These are phyloP conservation scores for Candida vaughaniae DNA, from an alignment of 805 yeast species.

Conservation along the genomic window DNA sequence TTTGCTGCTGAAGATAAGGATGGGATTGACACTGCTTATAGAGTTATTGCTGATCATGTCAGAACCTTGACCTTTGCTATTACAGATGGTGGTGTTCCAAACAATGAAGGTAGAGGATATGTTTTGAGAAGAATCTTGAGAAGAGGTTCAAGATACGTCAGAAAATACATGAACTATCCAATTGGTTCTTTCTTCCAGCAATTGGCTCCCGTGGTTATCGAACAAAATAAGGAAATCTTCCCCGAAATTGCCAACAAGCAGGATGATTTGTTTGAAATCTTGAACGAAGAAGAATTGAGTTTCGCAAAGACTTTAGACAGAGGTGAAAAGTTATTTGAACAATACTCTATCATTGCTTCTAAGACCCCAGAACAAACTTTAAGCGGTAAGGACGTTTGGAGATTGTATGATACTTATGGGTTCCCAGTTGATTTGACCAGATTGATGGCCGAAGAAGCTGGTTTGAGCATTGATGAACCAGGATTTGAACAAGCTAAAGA, in stretches of 20 bases:
- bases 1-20: conserved; percentile 91
- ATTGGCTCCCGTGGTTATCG: conserved; percentile 89
- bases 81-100: conserved; percentile 99
- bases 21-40: conserved; percentile 96
- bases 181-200: conserved; percentile 92
- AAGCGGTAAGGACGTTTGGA: conserved; percentile 96
- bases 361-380: conserved; percentile 72
- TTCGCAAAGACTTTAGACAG: conserved; percentile 95
- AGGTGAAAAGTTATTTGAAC: conserved; percentile 95
- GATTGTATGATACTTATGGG: conserved; percentile 97
- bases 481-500: conserved; percentile 90
- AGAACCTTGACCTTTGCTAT: conserved; percentile 95
- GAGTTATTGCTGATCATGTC: conserved; percentile 98
- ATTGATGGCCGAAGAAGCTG: conserved; percentile 98
- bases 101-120: conserved; percentile 98
- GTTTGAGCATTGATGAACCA: conserved; percentile 84
- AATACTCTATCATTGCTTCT: conserved; percentile 82
- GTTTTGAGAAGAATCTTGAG: conserved; percentile 95
- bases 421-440: conserved; percentile 98
- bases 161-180: conserved; percentile 94
- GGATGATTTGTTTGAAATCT: conserved; percentile 77
- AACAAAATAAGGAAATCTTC: conserved; percentile 82
- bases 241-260: conserved; percentile 83
- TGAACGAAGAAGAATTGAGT: conserved; percentile 94
- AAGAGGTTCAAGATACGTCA: conserved; percentile 96